Percentiles rank a stretch among this genome's conserved stretches.
These are phyloP conservation scores for Coriaria nepalensis DNA, from an alignment of 306 rosid genomes.

Conservation along the genomic window DNA sequence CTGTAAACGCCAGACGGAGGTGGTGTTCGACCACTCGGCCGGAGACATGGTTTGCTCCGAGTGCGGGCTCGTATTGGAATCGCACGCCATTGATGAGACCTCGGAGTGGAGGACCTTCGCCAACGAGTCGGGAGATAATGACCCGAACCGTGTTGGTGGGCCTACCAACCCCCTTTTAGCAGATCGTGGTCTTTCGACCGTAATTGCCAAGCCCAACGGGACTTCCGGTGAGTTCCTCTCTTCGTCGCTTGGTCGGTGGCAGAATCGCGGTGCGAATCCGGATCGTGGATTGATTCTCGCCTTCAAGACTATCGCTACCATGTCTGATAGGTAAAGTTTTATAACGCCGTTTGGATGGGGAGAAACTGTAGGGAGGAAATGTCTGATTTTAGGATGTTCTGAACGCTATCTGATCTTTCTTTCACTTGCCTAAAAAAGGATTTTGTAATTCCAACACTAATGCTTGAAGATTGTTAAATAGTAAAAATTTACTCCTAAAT, in stretches of 20 bases:
- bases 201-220: conserved; percentile 80
- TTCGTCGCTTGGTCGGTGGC: conserved; percentile 88
- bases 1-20: conserved; percentile 88
- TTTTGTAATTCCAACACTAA: too few species aligned
- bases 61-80: conserved; percentile 83
- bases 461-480: too few species aligned
- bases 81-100: conserved; percentile 89
- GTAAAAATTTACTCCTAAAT: too few species aligned
- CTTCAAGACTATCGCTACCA: conserved; percentile 83
- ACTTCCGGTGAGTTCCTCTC: conserved; percentile 70
- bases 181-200: conserved; percentile 85
- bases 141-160: conserved; percentile 92
- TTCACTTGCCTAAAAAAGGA: not conserved
- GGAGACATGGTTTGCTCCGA: conserved; percentile 91
- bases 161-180: conserved; percentile 74
- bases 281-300: conserved; percentile 83
- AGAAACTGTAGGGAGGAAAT: not conserved
- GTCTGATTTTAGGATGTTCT: not conserved
- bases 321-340: conserved; percentile 63
- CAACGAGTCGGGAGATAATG: conserved; percentile 89
- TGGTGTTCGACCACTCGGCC: conserved; percentile 84
- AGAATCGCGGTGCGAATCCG: conserved; percentile 86
- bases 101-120: conserved; percentile 94
- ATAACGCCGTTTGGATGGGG: conserved; percentile 5
- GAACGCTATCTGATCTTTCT: not conserved